These are phyloP conservation scores for Lactarius tabidus DNA, from an alignment of 768 basidiomycete genomes.

Conservation along the genomic window DNA sequence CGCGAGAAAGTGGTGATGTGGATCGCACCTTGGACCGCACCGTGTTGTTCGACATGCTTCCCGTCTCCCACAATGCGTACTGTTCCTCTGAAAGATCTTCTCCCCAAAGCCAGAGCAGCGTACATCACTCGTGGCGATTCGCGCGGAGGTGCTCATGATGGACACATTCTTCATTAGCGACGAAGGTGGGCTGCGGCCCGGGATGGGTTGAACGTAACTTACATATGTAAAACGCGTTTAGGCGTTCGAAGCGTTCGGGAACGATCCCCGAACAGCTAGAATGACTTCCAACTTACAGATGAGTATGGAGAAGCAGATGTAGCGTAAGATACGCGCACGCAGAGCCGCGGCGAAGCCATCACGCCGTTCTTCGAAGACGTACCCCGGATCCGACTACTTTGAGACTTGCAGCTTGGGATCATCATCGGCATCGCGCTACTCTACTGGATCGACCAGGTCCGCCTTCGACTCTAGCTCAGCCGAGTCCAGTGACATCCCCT, in stretches of 20 bases:
- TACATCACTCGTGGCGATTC: conserved; percentile 57
- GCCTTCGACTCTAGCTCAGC: conserved; percentile 9
- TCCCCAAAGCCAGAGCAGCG: conserved; percentile 55
- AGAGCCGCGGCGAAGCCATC: background rate
- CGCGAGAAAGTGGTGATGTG: too few relatives aligned
- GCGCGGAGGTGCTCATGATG: conserved; percentile 49
- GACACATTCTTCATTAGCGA: conserved; percentile 60
- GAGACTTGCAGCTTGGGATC: background rate
- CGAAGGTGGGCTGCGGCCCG: conserved; percentile 29
- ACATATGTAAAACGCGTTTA: too few relatives aligned
- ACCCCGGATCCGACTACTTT: background rate
- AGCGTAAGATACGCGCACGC: background rate
- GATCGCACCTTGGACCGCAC: conserved; percentile 6
- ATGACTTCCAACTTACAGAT: too few relatives aligned
- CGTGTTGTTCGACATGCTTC: background rate
- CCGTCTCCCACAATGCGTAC: conserved; percentile 38
- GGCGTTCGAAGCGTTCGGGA: too few relatives aligned
- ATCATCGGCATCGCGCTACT: background rate
- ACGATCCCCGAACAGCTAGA: too few relatives aligned
- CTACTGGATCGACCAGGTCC: background rate
- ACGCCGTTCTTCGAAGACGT: background rate
- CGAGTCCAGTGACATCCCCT: background rate
- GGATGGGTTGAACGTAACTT: conserved; percentile 1
- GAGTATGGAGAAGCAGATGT: background rate
- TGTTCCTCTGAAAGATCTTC: conserved; percentile 55